These are phyloP conservation scores for Fraxinus americana DNA, from an alignment of 257 asterid genomes.

Conservation along the genomic window DNA sequence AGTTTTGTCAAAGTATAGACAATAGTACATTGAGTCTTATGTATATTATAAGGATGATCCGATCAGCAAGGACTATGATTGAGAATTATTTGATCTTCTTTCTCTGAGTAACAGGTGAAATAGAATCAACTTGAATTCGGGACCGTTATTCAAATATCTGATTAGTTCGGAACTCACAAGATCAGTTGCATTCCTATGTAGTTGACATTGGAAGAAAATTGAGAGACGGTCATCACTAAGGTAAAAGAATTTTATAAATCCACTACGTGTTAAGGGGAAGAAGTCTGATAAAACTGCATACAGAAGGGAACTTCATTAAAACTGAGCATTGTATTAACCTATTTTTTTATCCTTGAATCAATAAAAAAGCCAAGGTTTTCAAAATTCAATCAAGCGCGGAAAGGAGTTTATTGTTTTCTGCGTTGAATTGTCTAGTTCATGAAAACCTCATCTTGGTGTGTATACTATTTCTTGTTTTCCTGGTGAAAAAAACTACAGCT, in stretches of 20 bases:
- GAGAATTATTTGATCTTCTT: too few relatives aligned
- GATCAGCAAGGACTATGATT: too few relatives aligned
- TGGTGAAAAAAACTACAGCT: neutral
- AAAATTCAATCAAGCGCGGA: neutral
- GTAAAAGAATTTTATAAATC: neutral
- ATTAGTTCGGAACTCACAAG: neutral
- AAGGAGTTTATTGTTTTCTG: neutral
- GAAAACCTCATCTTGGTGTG: neutral
- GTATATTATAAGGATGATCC: too few relatives aligned
- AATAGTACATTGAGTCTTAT: too few relatives aligned
- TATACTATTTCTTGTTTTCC: neutral
- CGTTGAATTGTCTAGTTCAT: neutral
- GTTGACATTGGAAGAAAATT: constrained; percentile 5
- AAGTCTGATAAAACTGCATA: neutral
- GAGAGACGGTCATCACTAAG: neutral
- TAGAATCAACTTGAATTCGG: too few relatives aligned
- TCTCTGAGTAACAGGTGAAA: too few relatives aligned
- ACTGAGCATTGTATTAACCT: neutral
- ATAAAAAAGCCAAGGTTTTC: neutral
- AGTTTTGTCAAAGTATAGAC: too few relatives aligned
- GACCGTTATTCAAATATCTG: neutral
- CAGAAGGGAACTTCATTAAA: neutral
- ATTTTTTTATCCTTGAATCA: neutral
- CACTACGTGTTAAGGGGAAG: constrained; percentile 11
- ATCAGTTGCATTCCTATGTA: constrained; percentile 20